Conservation (phyloP, 768 basidiomycete genomes). For the Tricholoma bakamatsutake region DNA sequence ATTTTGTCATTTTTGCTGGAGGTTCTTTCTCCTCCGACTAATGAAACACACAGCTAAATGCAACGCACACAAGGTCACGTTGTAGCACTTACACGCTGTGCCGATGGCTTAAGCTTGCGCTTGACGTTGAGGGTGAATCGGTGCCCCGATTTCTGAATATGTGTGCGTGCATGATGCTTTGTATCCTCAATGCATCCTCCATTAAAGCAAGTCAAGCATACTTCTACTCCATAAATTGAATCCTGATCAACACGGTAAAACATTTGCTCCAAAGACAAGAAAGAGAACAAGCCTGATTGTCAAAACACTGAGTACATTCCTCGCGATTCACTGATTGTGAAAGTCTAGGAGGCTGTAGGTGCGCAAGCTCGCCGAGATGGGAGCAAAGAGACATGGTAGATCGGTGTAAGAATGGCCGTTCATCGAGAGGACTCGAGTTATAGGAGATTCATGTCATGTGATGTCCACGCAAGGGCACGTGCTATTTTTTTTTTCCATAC, state of each 20-base stretch:
- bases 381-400: slow-evolving; percentile 38
- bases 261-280: background rate
- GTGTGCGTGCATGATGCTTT: slow-evolving; percentile 69
- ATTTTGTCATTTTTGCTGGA: slow-evolving; percentile 82
- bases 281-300: slow-evolving; percentile 62
- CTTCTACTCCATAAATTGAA: slow-evolving; percentile 68
- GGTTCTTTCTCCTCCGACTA: slow-evolving; percentile 77
- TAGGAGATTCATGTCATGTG: background rate
- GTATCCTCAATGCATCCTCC: slow-evolving; percentile 69
- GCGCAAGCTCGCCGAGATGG: slow-evolving; percentile 46
- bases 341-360: slow-evolving; percentile 49
- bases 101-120: slow-evolving; percentile 58
- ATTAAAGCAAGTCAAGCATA: slow-evolving; percentile 92
- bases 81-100: slow-evolving; percentile 53
- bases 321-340: slow-evolving; percentile 80
- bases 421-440: background rate
- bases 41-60: background rate
- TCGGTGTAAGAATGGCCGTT: background rate
- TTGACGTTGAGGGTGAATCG: slow-evolving; percentile 74
- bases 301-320: slow-evolving; percentile 97
- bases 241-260: slow-evolving; percentile 43
- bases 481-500: background rate
- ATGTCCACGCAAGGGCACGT: background rate
- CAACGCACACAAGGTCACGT: background rate
- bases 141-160: slow-evolving; percentile 71